Percentiles rank a stretch among this genome's conserved stretches.
These are phyloP conservation scores for Tulasnella sp. DNA, from an alignment of 768 basidiomycete genomes.

Conservation along the genomic window DNA sequence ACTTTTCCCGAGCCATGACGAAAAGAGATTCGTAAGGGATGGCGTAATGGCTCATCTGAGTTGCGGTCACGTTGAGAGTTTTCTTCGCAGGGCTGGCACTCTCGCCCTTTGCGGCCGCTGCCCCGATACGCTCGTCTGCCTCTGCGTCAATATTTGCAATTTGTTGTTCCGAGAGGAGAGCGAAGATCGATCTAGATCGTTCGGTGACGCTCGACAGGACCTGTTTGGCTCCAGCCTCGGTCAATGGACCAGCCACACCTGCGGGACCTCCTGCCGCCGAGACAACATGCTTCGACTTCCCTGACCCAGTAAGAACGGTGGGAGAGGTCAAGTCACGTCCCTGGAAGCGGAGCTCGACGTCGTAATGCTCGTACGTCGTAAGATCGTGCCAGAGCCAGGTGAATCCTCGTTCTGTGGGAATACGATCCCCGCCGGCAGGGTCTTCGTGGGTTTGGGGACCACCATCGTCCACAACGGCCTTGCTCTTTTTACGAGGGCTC, in stretches of 20 bases:
- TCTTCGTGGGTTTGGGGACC: slow-evolving; percentile 4
- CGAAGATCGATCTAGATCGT: slow-evolving; percentile 78
- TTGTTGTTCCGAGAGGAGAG: slow-evolving; percentile 59
- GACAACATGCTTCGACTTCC: slow-evolving; percentile 31
- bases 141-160: slow-evolving; percentile 49
- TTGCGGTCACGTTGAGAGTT: slow-evolving; percentile 31
- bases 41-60: slow-evolving; percentile 43
- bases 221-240: slow-evolving; percentile 69
- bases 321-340: slow-evolving; percentile 33
- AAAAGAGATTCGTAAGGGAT: slow-evolving; percentile 63
- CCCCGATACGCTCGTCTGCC: slow-evolving; percentile 20
- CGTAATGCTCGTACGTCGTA: slow-evolving; percentile 77
- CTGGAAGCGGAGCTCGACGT: slow-evolving; percentile 49
- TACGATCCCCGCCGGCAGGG: slow-evolving; percentile 39
- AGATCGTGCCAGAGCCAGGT: slow-evolving; percentile 85
- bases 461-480: slow-evolving; percentile 13
- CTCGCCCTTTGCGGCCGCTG: slow-evolving; percentile 25
- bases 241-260: slow-evolving; percentile 34
- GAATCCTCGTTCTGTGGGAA: slow-evolving; percentile 24
- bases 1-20: slow-evolving; percentile 65
- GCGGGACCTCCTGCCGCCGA: slow-evolving; percentile 27
- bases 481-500: not conserved
- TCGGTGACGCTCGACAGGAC: slow-evolving; percentile 81
- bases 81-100: slow-evolving; percentile 18
- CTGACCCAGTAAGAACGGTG: slow-evolving; percentile 27